Conservation (phyloP, 2,329 filamentous ascomycete species). For the Diaporthe sp. region DNA sequence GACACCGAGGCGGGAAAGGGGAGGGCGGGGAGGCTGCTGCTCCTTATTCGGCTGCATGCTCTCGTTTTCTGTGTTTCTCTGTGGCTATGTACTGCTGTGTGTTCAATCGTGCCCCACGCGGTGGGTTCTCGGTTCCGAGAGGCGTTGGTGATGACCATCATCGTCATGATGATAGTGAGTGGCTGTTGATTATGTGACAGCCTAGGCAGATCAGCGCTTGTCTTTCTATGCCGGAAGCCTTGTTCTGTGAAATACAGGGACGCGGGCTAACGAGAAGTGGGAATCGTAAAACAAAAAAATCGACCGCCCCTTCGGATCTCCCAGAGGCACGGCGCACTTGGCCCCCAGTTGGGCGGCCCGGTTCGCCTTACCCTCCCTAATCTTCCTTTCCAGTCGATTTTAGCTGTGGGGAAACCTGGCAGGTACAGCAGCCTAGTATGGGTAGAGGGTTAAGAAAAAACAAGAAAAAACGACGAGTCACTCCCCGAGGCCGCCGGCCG, state of each 20-base stretch:
- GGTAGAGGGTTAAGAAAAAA: not conserved
- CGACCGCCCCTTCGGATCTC: not conserved
- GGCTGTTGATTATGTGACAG: not conserved
- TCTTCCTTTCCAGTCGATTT: not conserved
- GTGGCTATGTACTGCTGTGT: not conserved
- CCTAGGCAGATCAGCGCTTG: not conserved
- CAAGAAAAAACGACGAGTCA: conserved; percentile 12
- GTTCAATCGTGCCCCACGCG: not conserved
- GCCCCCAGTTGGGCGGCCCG: conserved; percentile 13
- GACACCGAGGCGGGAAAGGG: not conserved
- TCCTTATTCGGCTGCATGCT: not conserved
- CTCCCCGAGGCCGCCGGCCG: not conserved
- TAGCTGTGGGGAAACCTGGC: conserved; percentile 2
- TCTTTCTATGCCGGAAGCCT: not conserved
- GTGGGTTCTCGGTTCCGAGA: not conserved
- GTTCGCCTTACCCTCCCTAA: not conserved
- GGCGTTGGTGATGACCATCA: not conserved
- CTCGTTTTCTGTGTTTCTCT: not conserved
- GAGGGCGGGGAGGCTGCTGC: no score
- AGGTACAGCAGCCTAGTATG: not conserved
- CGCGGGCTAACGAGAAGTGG: not conserved
- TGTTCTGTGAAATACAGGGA: not conserved
- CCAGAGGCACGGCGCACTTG: conserved; percentile 27
- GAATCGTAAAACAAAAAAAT: not conserved
- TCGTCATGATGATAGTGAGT: no score